Evolutionary conservation across 2,329 filamentous ascomycete species (phyloP).

Genomic region (Podosphaera xanthii): DNA sequence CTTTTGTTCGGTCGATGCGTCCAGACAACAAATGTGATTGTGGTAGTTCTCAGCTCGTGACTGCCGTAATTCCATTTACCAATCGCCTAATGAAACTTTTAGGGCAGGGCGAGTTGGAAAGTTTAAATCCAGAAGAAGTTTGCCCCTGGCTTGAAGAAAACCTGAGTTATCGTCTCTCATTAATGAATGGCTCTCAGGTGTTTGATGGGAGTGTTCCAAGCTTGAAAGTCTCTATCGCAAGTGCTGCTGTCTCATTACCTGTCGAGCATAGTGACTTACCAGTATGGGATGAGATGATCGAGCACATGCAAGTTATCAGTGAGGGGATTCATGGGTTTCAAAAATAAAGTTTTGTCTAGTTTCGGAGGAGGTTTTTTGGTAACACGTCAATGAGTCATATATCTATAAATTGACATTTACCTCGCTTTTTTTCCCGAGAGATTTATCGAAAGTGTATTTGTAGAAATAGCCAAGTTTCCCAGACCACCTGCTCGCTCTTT

Average conservation of each 20-base stretch:
- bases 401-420: too few relatives aligned
- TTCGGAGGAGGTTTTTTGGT: too few relatives aligned
- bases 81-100: conserved; percentile 18
- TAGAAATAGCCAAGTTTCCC: too few relatives aligned
- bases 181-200: conserved; percentile 8
- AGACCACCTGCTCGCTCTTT: too few relatives aligned
- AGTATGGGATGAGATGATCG: conserved; percentile 5
- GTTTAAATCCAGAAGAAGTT: conserved; percentile 9
- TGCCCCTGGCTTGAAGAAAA: conserved; percentile 10
- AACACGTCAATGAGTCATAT: too few relatives aligned
- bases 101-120: conserved; percentile 13
- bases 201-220: conserved; percentile 7
- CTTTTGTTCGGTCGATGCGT: conserved; percentile 17
- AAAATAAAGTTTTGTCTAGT: background rate
- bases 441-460: too few relatives aligned
- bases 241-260: conserved; percentile 6
- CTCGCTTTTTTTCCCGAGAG: too few relatives aligned
- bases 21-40: conserved; percentile 1
- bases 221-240: conserved; percentile 11
- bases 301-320: conserved; percentile 4
- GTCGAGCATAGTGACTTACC: conserved; percentile 4
- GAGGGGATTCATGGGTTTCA: background rate
- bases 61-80: conserved; percentile 23
- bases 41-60: conserved; percentile 14
- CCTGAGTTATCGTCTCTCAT: conserved; percentile 11